Conservation (phyloP, 768 basidiomycete species). For the Suillus hirtellus region DNA sequence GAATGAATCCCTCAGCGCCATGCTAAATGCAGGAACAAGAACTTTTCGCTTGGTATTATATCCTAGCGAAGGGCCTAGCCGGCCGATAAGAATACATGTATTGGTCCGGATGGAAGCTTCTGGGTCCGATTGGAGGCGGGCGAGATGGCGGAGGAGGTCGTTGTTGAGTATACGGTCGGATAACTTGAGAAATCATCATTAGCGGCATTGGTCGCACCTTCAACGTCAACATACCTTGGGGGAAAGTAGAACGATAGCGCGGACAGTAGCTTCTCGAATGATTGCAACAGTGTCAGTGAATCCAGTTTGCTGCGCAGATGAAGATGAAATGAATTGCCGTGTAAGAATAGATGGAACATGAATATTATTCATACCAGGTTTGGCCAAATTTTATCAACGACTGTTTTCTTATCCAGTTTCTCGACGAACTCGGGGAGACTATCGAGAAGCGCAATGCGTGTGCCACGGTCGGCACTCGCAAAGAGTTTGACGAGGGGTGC, state of each 20-base stretch:
- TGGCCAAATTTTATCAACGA: slow-evolving; percentile 90
- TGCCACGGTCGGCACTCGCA: slow-evolving; percentile 88
- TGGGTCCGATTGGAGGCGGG: slow-evolving; percentile 88
- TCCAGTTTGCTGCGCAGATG: slow-evolving; percentile 74
- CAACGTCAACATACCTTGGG: slow-evolving; percentile 63
- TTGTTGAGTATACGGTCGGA: slow-evolving; percentile 94
- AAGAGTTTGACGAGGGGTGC: slow-evolving; percentile 83
- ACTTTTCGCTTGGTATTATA: slow-evolving; percentile 93
- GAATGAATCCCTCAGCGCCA: slow-evolving; percentile 88
- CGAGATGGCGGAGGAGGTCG: slow-evolving; percentile 89
- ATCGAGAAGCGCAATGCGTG: slow-evolving; percentile 91
- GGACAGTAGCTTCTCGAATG: slow-evolving; percentile 92
- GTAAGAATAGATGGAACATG: background rate
- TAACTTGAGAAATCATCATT: slow-evolving; percentile 49
- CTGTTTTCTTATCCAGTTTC: slow-evolving; percentile 81
- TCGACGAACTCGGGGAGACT: slow-evolving; percentile 82
- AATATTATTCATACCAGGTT: slow-evolving; percentile 57
- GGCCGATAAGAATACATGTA: slow-evolving; percentile 93
- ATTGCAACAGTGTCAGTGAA: slow-evolving; percentile 94
- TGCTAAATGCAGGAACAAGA: slow-evolving; percentile 92
- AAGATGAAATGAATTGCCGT: background rate
- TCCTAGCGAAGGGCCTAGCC: slow-evolving; percentile 82
- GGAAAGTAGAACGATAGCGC: slow-evolving; percentile 79
- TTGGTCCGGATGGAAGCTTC: slow-evolving; percentile 97
- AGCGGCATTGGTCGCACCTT: background rate